Evolutionary conservation across 176 grass and related monocot species (phyloP), one percentile per base, ranked within the genome.

Genomic region (Rhynchospora tenuis): DNA sequence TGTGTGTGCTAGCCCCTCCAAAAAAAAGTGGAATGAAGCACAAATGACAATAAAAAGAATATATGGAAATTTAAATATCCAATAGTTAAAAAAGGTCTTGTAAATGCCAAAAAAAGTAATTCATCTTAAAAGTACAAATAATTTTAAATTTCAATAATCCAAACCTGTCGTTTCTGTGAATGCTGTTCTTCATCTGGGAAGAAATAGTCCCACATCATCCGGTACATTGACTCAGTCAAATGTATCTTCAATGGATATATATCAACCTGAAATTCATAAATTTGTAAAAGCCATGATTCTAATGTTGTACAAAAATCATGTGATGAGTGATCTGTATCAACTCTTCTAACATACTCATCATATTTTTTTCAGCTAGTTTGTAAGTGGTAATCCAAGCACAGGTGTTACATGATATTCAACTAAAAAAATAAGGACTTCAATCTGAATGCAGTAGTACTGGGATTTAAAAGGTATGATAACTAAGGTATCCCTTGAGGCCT

Each of bases 131-230:
- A 86, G 74, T 27, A 38, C 23, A 26, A 6, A 1, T 0, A 27
- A 62, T 0, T 11, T 69, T 65, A 26, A 86, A 68, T 60, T 80
- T 48, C 71, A 81, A 64, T 56, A 78, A 7, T 79, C 80, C 78
- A 57, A 87, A 98, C 95, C 92, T 98, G 95, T 59, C 95, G 86
- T 86, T 93, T 98, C 83, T 90, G 89, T 75, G 89, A 89, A 66
- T 94, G 90, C 48, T 98, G 92, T 79, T 98, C 95, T 82, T 98
- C 95, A 86, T 88, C 90, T 82, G 95, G 95, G 50, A 98, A 98
- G 73, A 98, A 91, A 85, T 98, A 98, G 52, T 85, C 84, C 95
- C 95, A 98, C 90, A 98, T 95, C 95, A 98, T 95, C 80, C 86
- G 80, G 86, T 98, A 98, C 92, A 98, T 94, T 86, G 90, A 78